Conservation (phyloP, 2,329 filamentous ascomycete genomes). For the Neopestalotiopsis clavispora region DNA sequence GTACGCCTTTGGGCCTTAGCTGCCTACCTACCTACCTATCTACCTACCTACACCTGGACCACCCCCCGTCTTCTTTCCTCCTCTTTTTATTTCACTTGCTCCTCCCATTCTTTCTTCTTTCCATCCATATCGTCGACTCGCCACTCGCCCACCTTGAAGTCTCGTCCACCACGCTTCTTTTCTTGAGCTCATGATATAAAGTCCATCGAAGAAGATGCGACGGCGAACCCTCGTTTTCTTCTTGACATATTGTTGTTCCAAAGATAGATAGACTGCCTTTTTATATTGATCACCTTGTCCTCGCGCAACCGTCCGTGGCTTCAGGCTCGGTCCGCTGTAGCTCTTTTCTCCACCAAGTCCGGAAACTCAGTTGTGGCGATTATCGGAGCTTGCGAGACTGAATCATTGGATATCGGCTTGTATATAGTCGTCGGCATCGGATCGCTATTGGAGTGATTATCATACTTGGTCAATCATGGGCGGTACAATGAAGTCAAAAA, state of each 20-base stretch:
- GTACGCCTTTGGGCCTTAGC: not conserved
- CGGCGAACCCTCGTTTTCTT: not conserved
- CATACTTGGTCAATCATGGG: not conserved
- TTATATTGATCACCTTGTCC: not conserved
- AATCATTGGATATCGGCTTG: too few relatives aligned
- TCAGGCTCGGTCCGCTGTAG: too few relatives aligned
- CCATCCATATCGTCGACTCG: not conserved
- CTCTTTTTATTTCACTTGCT: too few relatives aligned
- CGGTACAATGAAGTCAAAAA: not conserved
- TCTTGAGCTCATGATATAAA: not conserved
- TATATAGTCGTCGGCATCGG: too few relatives aligned
- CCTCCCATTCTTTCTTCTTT: not conserved
- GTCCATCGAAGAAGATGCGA: not conserved
- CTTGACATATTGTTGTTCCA: not conserved
- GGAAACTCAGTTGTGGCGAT: too few relatives aligned
- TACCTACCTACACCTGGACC: not conserved
- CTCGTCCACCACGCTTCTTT: not conserved
- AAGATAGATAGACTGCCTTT: not conserved
- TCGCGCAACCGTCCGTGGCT: not conserved
- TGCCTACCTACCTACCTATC: not conserved
- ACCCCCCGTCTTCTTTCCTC: not conserved
- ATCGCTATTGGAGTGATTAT: too few relatives aligned
- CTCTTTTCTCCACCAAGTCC: too few relatives aligned
- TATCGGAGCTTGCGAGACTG: too few relatives aligned
- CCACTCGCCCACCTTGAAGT: not conserved